phyloP scores from a whole-genome alignment of 2,329 filamentous ascomycete species.

The Monosporascus sp. region DNA sequence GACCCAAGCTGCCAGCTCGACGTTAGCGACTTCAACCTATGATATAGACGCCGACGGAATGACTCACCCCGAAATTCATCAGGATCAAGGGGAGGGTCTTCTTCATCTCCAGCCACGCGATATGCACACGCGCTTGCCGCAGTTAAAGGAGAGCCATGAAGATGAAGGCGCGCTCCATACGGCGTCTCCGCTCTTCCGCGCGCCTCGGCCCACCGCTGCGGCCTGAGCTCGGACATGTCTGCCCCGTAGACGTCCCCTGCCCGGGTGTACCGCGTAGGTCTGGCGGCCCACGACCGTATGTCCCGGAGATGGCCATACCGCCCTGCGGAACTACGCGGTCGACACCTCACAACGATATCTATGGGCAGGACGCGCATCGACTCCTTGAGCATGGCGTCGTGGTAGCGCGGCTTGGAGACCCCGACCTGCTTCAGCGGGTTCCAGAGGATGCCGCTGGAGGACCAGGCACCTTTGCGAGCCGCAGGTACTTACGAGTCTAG shows the following conservation, averaged over 20 bases:
- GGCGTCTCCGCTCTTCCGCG: conserved; percentile 7
- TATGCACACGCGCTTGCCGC: conserved; percentile 7
- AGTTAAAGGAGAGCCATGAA: conserved; percentile 5
- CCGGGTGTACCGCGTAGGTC: conserved; percentile 8
- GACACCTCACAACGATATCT: conserved; percentile 9
- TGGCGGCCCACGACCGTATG: not conserved
- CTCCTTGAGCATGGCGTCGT: conserved; percentile 17
- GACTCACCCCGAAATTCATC: conserved; percentile 7
- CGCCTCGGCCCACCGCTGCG: conserved; percentile 12
- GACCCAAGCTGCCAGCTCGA: too few relatives aligned
- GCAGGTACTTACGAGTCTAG: too few relatives aligned
- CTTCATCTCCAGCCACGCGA: conserved; percentile 11
- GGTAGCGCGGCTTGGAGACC: conserved; percentile 15
- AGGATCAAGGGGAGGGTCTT: conserved; percentile 4
- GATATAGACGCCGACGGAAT: not conserved
- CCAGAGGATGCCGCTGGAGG: not conserved
- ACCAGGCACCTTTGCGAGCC: too few relatives aligned
- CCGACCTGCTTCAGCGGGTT: conserved; percentile 5
- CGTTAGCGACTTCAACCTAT: too few relatives aligned
- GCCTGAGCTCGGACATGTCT: conserved; percentile 8
- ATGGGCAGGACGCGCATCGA: conserved; percentile 13
- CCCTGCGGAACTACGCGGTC: conserved; percentile 7
- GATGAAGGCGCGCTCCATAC: conserved; percentile 9
- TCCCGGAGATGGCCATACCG: conserved; percentile 5
- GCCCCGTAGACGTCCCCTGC: conserved; percentile 9